phyloP scores from a whole-genome alignment of 257 asterid species.

The Solanum piurae region DNA sequence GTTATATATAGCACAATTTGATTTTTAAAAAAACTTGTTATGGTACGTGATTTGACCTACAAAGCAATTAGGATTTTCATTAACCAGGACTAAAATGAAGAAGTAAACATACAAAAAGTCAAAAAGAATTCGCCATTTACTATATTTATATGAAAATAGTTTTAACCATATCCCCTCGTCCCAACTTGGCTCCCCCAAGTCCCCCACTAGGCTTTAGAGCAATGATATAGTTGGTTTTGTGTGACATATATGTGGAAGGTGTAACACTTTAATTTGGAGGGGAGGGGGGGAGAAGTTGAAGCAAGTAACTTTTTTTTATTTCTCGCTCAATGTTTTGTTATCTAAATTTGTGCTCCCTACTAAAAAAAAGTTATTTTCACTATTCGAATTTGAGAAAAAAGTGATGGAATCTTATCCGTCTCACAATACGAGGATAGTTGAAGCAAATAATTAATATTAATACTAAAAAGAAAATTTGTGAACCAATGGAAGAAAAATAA shows the following conservation, averaged over 20 bases:
- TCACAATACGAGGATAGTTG: background rate
- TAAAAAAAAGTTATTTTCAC: background rate
- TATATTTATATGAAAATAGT: too few species aligned
- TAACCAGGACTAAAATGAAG: too few species aligned
- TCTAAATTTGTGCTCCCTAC: too few species aligned
- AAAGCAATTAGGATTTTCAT: background rate
- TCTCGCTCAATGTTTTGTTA: background rate
- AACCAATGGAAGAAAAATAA: background rate
- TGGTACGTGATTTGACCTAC: background rate
- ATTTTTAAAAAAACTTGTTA: background rate
- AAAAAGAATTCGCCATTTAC: too few species aligned
- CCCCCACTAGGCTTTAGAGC: too few species aligned
- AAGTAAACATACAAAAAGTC: background rate
- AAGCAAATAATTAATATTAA: background rate
- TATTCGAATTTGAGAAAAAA: too few species aligned
- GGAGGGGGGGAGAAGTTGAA: too few species aligned
- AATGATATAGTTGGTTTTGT: too few species aligned
- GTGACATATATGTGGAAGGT: too few species aligned
- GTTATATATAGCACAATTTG: background rate
- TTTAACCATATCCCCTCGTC: too few species aligned
- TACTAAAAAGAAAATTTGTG: background rate
- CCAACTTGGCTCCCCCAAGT: too few species aligned
- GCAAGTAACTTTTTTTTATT: too few species aligned
- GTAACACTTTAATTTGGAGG: background rate
- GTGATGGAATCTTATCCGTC: background rate